phyloP scores from a whole-genome alignment of 257 asterid species.

The Osmanthus fragrans region DNA sequence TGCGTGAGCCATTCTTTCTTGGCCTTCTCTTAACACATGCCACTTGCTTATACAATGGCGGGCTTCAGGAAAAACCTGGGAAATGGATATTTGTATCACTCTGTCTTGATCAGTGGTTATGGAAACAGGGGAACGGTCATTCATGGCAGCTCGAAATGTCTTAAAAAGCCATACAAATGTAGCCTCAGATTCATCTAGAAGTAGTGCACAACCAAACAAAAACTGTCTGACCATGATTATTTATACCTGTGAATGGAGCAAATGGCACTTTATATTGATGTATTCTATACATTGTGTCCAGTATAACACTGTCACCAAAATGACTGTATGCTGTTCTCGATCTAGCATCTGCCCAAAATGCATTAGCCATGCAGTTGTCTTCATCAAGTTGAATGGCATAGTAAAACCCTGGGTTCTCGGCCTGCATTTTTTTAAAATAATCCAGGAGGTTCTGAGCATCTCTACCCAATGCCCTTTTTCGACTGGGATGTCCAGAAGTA shows the following conservation, averaged over 20 bases:
- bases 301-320: slow-evolving; percentile 81
- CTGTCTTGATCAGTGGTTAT: slow-evolving; percentile 71
- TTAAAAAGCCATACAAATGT: slow-evolving; percentile 81
- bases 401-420: slow-evolving; percentile 88
- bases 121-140: slow-evolving; percentile 61
- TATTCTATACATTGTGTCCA: slow-evolving; percentile 65
- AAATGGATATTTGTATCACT: slow-evolving; percentile 56
- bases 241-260: slow-evolving; percentile 89
- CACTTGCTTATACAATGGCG: slow-evolving; percentile 76
- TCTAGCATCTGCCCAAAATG: slow-evolving; percentile 91
- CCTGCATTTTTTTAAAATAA: slow-evolving; percentile 92
- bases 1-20: slow-evolving; percentile 66
- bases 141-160: slow-evolving; percentile 85
- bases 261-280: slow-evolving; percentile 72
- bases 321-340: slow-evolving; percentile 82
- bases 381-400: slow-evolving; percentile 93
- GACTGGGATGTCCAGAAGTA: slow-evolving; percentile 39
- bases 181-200: slow-evolving; percentile 86
- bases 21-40: slow-evolving; percentile 81
- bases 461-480: slow-evolving; percentile 62
- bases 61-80: slow-evolving; percentile 71
- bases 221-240: slow-evolving; percentile 86
- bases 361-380: slow-evolving; percentile 83
- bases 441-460: slow-evolving; percentile 89
- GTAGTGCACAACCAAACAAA: slow-evolving; percentile 84